Conservation (phyloP, 164 flowering plant genomes). For the Aristolochia californica region DNA sequence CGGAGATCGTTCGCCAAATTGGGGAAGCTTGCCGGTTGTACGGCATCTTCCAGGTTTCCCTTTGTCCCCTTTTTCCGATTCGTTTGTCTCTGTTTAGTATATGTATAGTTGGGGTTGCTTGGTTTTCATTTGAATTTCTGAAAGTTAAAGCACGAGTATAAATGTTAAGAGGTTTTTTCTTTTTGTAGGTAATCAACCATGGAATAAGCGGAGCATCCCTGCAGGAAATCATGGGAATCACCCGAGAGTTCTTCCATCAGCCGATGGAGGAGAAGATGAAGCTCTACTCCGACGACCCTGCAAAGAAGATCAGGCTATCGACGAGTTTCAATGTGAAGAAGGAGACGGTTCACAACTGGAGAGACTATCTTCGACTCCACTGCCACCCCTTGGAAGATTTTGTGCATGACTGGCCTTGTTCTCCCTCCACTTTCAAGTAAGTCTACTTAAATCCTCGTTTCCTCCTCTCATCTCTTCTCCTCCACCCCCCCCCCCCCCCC, state of each 20-base stretch:
- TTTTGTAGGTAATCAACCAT: conserved; percentile 57
- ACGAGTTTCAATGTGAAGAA: conserved; percentile 65
- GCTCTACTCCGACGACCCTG: conserved; percentile 31
- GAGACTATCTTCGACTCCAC: conserved; percentile 75
- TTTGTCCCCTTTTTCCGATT: background rate
- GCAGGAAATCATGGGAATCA: conserved; percentile 33
- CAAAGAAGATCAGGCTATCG: conserved; percentile 55
- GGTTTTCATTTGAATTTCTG: background rate
- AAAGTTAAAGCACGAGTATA: background rate
- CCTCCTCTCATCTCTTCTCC: no score
- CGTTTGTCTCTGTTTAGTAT: background rate
- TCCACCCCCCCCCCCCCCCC: no score
- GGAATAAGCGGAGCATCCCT: conserved; percentile 36
- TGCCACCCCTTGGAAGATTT: conserved; percentile 60
- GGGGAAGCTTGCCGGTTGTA: conserved; percentile 41
- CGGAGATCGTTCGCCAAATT: conserved; percentile 20
- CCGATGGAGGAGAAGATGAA: conserved; percentile 77
- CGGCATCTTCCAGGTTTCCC: conserved; percentile 56
- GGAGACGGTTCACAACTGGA: conserved; percentile 76
- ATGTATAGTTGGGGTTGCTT: background rate
- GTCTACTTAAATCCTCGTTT: background rate
- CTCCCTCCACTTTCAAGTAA: conserved; percentile 70
- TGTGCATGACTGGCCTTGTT: conserved; percentile 59
- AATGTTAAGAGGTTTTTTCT: background rate
- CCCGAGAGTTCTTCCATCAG: conserved; percentile 40